Evolutionary conservation across 2,329 filamentous ascomycete species (phyloP), one percentile per base, ranked within the genome.

Genomic region (Huntiella abstrusa): DNA sequence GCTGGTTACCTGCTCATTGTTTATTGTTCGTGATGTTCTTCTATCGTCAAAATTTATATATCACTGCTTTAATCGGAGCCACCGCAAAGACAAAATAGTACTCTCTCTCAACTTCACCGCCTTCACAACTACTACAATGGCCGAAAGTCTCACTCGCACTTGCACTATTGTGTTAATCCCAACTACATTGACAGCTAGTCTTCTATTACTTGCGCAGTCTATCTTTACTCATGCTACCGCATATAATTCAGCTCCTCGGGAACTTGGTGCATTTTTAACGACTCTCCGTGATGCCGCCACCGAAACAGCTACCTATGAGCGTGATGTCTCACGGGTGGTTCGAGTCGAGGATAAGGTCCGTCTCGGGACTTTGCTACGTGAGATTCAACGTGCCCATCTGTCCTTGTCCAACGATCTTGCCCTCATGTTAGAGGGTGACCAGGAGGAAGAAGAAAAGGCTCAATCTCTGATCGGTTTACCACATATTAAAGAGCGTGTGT

Each of bases 241-340:
- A 13, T 79, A 76, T 59, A 55, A 68, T 38, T 67, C 64, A 33
- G 75, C 75, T 22, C 74, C 75, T 22, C 64, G 62, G 51, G 74
- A 79, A 58, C 65, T 77, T 47, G 60, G 60, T 49, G 66, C 66
- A 48, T 74, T 78, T 54, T 58, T 77, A 54, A 73, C 77, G 55
- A 66, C 70, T 12, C 66, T 75, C 54, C 73, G 77, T 56, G 73
- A 68, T 54, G 82, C 73, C 35, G 64, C 76, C 42, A 64, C 70
- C 53, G 75, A 79, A 57, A 78, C 77, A 54, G 75, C 78, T 58
- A 71, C 66, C 54, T 77, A 77, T 56, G 71, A 77, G 57, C 64
- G 66, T 53, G 73, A 79, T 54, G 65, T 78, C 41, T 62, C 67
- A 47, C 70, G 68, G 49, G 66, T 78, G 35, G 65, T 65, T 55